Evolutionary conservation across 352 stramenopile genomes (phyloP), one percentile per base, ranked within the genome.

Genomic region (Pythium pyrilobum): DNA sequence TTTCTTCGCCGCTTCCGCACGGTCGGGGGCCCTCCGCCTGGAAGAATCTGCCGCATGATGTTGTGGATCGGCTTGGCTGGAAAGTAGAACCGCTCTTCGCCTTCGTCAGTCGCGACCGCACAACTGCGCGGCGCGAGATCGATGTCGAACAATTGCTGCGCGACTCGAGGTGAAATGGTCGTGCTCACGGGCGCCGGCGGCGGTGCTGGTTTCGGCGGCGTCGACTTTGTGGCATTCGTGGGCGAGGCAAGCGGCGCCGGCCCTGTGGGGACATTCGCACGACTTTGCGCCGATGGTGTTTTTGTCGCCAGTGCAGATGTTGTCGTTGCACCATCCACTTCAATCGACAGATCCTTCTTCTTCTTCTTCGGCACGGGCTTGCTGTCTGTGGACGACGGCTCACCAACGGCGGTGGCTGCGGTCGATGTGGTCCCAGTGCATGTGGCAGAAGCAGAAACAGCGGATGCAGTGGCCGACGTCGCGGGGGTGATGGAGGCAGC

Each of bases 71-170:
- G 62, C 33, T 87, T 87, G 4, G 68, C 20, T 1, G 83, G 80
- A 20, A 93, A 72, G 62, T 93, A 93, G 45, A 93, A 73, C 37
- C 83, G 83, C 15, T 89, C 78, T 6, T 93, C 83, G 20, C 61
- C 59, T 27, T 87, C 81, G 13, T 81, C 71, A 0, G 55, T 36
- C 11, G 42, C 56, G 0, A 64, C 49, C 5, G 24, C 52, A 51
- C 66, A 85, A n/a, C 55, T 76, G 41, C 83, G 68, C 16, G 67
- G 72, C 7, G 63, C 66, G 50, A 88, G 48, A 56, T 89, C 78
- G 2, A 89, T 47, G 27, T 91, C 77, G 41, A 82, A 91, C 44
- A 87, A 59, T 40, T 86, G 72, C 62, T 91, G 72, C 2, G 74
- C 77, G 5, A 81, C 62, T 3, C 56, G 73, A 21, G 80, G 74